Evolutionary conservation across 169 alveolate species (phyloP).

Genomic region (Cryptosporidium ryanae): DNA sequence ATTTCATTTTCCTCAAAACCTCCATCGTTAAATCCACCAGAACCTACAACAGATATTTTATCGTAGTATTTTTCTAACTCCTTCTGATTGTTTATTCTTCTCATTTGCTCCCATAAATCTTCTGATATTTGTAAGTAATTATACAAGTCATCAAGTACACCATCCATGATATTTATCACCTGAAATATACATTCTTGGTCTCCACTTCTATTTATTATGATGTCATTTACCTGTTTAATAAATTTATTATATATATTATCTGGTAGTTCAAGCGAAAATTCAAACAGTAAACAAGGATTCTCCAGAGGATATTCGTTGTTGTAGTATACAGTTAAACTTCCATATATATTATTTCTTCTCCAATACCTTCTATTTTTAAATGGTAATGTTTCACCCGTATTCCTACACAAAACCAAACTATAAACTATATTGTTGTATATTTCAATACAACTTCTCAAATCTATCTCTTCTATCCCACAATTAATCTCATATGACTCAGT

Average conservation of each 20-base stretch:
- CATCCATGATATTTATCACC: conserved; percentile 29
- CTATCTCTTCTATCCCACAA: not conserved
- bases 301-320: conserved; percentile 14
- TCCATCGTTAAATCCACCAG: not conserved
- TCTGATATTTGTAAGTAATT: conserved; percentile 53
- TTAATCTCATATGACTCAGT: not conserved
- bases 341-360: conserved; percentile 56
- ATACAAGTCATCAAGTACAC: conserved; percentile 27
- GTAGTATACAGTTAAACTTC: conserved; percentile 53
- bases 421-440: conserved; percentile 14
- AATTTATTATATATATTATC: conserved; percentile 29
- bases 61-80: conserved; percentile 63
- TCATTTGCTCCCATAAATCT: conserved; percentile 72
- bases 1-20: not conserved
- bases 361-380: conserved; percentile 67
- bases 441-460: not conserved
- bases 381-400: conserved; percentile 41
- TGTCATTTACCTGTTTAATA: conserved; percentile 6
- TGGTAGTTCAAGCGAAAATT: conserved; percentile 61
- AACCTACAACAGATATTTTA: not conserved
- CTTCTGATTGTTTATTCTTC: conserved; percentile 59
- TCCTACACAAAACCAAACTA: conserved; percentile 49
- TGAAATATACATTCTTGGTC: conserved; percentile 73
- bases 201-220: conserved; percentile 50
- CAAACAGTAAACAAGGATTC: conserved; percentile 58